These are phyloP conservation scores for Trametes villosa DNA, from an alignment of 768 basidiomycete species.

Conservation along the genomic window DNA sequence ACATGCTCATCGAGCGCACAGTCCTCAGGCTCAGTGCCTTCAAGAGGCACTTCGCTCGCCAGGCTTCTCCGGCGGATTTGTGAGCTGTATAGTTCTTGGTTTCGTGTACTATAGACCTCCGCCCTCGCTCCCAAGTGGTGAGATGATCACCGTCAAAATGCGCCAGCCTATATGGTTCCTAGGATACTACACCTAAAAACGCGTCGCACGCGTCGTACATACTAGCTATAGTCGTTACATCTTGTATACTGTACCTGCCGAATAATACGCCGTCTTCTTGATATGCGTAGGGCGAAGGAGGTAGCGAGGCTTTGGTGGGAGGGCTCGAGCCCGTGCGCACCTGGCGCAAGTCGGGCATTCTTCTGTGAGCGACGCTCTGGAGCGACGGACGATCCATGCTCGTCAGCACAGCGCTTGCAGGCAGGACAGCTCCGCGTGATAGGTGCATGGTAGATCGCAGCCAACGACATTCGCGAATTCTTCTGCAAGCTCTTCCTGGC, in stretches of 20 bases:
- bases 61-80: background rate
- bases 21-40: background rate
- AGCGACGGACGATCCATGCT: slow-evolving; percentile 5
- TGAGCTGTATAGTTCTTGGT: background rate
- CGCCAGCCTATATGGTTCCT: background rate
- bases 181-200: background rate
- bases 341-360: background rate
- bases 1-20: slow-evolving; percentile 1
- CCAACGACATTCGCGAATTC: background rate
- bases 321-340: background rate
- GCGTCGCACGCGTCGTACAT: background rate
- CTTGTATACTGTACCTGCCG: background rate
- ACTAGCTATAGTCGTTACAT: background rate
- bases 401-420: background rate
- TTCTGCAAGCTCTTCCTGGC: background rate
- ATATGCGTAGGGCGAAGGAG: too few species aligned
- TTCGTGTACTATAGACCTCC: background rate
- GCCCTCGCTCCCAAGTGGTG: background rate
- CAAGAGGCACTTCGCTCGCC: slow-evolving; percentile 2
- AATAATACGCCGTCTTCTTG: background rate
- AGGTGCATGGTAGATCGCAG: slow-evolving; percentile 6
- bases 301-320: too few species aligned
- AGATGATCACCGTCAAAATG: background rate
- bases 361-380: background rate
- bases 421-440: background rate